Conservation (phyloP, 371 early-diverging fungal species). For the Paraphysoderma sedebokerense region DNA sequence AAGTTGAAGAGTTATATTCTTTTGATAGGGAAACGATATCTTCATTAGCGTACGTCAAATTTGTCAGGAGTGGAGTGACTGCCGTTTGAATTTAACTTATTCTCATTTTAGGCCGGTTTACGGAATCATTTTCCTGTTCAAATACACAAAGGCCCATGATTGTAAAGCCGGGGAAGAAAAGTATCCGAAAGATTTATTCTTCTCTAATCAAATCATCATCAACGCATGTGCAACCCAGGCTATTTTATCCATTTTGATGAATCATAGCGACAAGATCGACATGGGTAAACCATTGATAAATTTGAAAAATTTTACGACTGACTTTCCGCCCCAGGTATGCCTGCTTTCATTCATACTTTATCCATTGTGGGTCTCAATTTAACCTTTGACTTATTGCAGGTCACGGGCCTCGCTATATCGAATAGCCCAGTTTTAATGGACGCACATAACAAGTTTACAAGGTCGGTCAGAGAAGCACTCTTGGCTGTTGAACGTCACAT, state of each 20-base stretch:
- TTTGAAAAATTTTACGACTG: slow-evolving; percentile 17
- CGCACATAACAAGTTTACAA: slow-evolving; percentile 19
- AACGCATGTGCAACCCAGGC: slow-evolving; percentile 25
- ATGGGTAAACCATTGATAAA: slow-evolving; percentile 12
- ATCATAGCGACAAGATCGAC: slow-evolving; percentile 11
- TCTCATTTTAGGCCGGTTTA: slow-evolving; percentile 11
- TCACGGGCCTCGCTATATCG: slow-evolving; percentile 18
- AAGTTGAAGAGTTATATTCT: slow-evolving; percentile 15
- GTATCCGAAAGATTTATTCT: slow-evolving; percentile 10
- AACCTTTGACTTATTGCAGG: slow-evolving; percentile 4
- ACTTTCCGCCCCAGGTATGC: slow-evolving; percentile 17
- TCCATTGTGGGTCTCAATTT: background rate
- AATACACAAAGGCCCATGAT: slow-evolving; percentile 7
- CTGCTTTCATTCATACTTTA: background rate
- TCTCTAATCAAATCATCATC: slow-evolving; percentile 22
- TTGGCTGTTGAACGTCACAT: background rate
- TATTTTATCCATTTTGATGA: slow-evolving; percentile 14
- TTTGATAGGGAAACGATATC: slow-evolving; percentile 8
- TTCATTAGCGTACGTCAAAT: slow-evolving; percentile 8
- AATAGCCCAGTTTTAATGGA: slow-evolving; percentile 13
- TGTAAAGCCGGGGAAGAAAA: slow-evolving; percentile 7
- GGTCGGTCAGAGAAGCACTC: slow-evolving; percentile 2
- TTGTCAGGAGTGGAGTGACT: no score
- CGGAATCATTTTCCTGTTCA: slow-evolving; percentile 16
- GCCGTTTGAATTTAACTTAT: no score